A percentile compares a stretch with the other conserved stretches of the same genome.
These are phyloP conservation scores for Polyrhizophydium stewartii DNA, from an alignment of 371 early-diverging fungal species.

Conservation along the genomic window DNA sequence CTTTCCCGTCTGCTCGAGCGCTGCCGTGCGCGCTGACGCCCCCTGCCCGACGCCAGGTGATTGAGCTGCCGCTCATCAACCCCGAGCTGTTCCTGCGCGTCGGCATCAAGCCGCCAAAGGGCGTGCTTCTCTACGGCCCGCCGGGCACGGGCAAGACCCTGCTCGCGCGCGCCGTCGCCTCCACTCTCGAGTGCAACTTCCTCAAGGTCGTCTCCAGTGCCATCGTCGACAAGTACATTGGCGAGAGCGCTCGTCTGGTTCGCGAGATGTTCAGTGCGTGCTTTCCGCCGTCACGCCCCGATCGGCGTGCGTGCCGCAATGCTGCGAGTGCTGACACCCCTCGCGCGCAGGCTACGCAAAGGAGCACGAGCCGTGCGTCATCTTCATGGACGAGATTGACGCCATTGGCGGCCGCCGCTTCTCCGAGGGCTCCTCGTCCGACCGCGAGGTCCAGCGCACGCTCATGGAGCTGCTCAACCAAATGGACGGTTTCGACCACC, in stretches of 20 bases:
- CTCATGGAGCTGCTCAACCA: conserved; percentile 98
- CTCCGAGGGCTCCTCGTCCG: conserved; percentile 98
- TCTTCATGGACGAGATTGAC: conserved; percentile 99
- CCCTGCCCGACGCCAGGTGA: conserved; percentile 73
- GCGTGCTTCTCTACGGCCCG: conserved; percentile 98
- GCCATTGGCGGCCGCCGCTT: conserved; percentile 99
- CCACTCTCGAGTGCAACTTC: conserved; percentile 95
- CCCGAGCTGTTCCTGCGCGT: conserved; percentile 98
- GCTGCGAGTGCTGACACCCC: no score
- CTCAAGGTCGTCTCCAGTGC: conserved; percentile 96
- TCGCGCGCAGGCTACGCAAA: conserved; percentile 81
- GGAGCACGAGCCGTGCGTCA: conserved; percentile 99
- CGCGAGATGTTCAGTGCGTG: conserved; percentile 96
- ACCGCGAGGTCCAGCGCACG: conserved; percentile 99
- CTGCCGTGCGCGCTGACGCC: not conserved
- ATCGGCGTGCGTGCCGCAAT: no score
- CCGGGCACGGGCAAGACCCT: conserved; percentile 84
- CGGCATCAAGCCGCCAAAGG: conserved; percentile 98
- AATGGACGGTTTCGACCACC: conserved; percentile 99
- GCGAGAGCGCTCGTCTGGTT: conserved; percentile 95
- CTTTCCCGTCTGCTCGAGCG: not conserved
- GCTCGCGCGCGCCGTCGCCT: conserved; percentile 97
- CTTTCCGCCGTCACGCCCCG: no score
- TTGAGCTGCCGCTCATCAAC: conserved; percentile 98
- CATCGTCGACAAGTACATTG: conserved; percentile 99